Conservation (phyloP, 495 filamentous ascomycete genomes). For the Tuber microsphaerosporum region DNA sequence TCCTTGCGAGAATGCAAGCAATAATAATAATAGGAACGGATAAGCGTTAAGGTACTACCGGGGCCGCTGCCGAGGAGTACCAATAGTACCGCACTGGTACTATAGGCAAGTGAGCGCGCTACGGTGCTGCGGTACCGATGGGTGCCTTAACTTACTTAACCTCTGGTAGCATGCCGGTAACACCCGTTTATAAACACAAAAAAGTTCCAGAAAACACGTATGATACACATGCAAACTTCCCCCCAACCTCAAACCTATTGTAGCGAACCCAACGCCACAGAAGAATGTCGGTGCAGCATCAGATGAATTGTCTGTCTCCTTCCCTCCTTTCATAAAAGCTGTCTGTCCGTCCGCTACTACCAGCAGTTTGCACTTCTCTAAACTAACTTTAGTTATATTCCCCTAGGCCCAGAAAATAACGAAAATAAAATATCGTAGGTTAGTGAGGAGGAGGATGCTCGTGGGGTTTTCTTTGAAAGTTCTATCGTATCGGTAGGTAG, state of each 20-base stretch:
- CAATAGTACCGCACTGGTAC: not conserved
- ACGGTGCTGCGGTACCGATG: not conserved
- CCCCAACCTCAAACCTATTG: not conserved
- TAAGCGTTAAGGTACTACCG: not conserved
- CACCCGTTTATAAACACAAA: not conserved
- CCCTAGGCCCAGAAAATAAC: too few relatives aligned
- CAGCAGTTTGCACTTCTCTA: too few relatives aligned
- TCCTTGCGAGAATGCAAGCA: not conserved
- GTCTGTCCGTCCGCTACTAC: too few relatives aligned
- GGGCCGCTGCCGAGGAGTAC: not conserved
- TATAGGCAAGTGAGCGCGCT: not conserved
- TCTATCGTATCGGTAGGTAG: too few relatives aligned
- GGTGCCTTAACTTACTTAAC: not conserved
- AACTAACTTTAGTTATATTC: too few relatives aligned
- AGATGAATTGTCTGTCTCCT: not conserved
- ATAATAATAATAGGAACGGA: not conserved
- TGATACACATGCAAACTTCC: not conserved
- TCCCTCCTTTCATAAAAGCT: not conserved
- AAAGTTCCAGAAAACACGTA: not conserved
- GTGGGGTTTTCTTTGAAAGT: too few relatives aligned
- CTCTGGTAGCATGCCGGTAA: not conserved
- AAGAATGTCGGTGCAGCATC: not conserved
- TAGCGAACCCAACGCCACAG: not conserved
- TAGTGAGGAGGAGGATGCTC: too few relatives aligned
- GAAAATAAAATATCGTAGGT: too few relatives aligned